These are phyloP conservation scores for Trypanosoma rangeli DNA, from an alignment of 208 protist species.

Conservation along the genomic window DNA sequence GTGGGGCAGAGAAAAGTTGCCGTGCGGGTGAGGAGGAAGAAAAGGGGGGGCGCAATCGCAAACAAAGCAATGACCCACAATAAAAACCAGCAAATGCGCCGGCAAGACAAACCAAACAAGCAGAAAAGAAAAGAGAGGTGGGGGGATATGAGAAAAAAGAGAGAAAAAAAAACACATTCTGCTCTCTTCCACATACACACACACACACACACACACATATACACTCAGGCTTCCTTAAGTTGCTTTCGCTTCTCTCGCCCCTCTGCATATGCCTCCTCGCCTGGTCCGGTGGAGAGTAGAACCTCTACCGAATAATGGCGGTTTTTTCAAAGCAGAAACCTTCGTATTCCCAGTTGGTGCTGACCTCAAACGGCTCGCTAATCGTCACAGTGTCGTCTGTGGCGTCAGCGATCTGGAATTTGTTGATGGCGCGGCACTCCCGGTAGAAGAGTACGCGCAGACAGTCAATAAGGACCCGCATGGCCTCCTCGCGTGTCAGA, in stretches of 20 bases:
- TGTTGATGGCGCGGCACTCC: conserved; percentile 96
- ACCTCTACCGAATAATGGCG: conserved; percentile 73
- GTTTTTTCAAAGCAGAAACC: conserved; percentile 87
- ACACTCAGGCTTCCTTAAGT: background rate
- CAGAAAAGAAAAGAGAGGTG: conserved; percentile 10
- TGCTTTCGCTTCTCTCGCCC: conserved; percentile 1
- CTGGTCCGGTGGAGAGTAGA: background rate
- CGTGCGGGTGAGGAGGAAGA: conserved; percentile 17
- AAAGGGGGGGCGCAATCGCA: conserved; percentile 11
- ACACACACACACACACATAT: conserved; percentile 1
- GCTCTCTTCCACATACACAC: background rate
- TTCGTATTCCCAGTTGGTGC: conserved; percentile 94
- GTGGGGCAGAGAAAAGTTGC: background rate
- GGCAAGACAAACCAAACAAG: background rate
- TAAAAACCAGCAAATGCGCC: background rate
- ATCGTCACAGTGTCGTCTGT: conserved; percentile 72
- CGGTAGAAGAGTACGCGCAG: conserved; percentile 97
- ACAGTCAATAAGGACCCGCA: conserved; percentile 86
- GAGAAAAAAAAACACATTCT: background rate
- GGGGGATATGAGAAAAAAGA: background rate
- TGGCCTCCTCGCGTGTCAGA: conserved; percentile 87
- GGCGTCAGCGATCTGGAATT: conserved; percentile 91
- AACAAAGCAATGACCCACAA: conserved; percentile 6
- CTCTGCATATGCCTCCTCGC: background rate
- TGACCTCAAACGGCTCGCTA: conserved; percentile 89